Conservation (phyloP, 306 rosid genomes). For the Begonia masoniana region DNA sequence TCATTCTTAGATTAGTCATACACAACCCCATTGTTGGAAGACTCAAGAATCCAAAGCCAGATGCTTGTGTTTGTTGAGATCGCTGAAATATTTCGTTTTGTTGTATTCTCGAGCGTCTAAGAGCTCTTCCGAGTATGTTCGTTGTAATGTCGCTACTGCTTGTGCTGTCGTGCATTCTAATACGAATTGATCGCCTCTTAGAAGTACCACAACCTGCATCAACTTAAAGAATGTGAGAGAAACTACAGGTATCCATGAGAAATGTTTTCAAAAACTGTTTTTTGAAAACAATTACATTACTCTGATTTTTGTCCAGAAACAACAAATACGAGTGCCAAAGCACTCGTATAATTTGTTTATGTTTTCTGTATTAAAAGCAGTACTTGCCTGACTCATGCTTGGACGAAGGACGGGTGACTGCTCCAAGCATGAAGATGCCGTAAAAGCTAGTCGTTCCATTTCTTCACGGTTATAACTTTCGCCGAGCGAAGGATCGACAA, state of each 20-base stretch:
- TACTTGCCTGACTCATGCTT: constrained; percentile 67
- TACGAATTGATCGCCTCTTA: constrained; percentile 39
- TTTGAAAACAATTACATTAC: no score
- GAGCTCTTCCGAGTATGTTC: constrained; percentile 83
- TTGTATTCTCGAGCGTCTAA: constrained; percentile 71
- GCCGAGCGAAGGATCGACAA: constrained; percentile 60
- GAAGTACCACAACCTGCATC: constrained; percentile 37
- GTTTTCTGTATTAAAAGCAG: no score
- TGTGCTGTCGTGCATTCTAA: constrained; percentile 11
- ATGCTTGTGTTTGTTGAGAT: constrained; percentile 40
- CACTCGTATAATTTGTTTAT: no score
- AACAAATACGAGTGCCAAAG: no score
- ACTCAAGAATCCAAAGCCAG: constrained; percentile 34
- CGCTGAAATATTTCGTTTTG: constrained; percentile 49
- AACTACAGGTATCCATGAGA: no score
- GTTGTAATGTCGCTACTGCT: constrained; percentile 18
- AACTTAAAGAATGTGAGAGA: no score
- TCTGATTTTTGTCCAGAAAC: no score
- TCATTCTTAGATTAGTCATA: no score
- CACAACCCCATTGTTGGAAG: neutral
- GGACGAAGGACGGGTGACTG: constrained; percentile 62
- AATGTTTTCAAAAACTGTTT: no score
- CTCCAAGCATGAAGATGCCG: constrained; percentile 76
- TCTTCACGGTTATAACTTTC: constrained; percentile 32
- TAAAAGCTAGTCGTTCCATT: constrained; percentile 43